These are phyloP conservation scores for Tilletia caries DNA, from an alignment of 1,284 basidiomycete species.

Conservation along the genomic window DNA sequence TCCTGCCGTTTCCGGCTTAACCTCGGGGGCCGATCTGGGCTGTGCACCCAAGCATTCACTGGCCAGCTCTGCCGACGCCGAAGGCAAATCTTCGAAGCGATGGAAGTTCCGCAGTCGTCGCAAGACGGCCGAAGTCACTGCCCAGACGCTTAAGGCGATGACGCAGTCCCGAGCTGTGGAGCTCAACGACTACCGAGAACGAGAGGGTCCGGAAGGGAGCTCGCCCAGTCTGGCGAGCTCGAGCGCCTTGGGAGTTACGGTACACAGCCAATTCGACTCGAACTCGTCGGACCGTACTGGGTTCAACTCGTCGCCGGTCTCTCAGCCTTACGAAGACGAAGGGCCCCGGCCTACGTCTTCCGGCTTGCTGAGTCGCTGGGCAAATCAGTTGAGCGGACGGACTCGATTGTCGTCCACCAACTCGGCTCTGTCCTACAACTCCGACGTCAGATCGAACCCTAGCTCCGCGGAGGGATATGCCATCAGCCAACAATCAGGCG, in stretches of 20 bases:
- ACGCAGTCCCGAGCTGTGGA: background rate
- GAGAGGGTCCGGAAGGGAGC: too few species aligned
- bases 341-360: background rate
- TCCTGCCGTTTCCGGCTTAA: background rate
- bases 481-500: too few species aligned
- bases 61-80: background rate
- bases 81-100: background rate
- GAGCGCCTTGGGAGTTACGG: background rate
- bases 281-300: too few species aligned
- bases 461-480: too few species aligned
- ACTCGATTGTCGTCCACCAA: background rate
- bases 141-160: background rate
- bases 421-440: background rate
- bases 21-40: background rate
- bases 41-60: background rate
- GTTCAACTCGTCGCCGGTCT: too few species aligned
- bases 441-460: too few species aligned
- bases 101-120: constrained; percentile 4
- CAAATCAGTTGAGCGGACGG: background rate
- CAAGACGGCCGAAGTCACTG: constrained; percentile 8
- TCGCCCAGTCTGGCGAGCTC: background rate
- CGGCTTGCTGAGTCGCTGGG: background rate
- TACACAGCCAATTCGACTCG: too few species aligned
- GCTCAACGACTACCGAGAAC: too few species aligned
- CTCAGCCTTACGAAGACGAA: too few species aligned